phyloP scores from a whole-genome alignment of 2,329 filamentous ascomycete genomes.

The Pseudogymnoascus sp. region DNA sequence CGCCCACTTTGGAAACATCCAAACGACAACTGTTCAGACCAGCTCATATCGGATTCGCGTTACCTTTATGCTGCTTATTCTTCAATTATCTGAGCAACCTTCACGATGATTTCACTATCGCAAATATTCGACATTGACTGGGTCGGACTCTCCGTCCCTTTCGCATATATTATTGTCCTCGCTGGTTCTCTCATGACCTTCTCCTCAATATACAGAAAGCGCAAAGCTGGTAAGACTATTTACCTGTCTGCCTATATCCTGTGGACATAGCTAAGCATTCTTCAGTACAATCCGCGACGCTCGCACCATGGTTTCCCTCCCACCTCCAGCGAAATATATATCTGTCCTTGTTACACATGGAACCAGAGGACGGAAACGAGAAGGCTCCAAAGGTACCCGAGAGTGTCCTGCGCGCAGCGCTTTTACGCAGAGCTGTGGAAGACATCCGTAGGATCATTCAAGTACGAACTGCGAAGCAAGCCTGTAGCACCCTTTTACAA shows the following conservation, averaged over 20 bases:
- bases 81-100: neutral
- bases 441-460: constrained; percentile 89
- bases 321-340: constrained; percentile 93
- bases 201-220: constrained; percentile 84
- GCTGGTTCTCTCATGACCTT: constrained; percentile 85
- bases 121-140: constrained; percentile 54
- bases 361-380: constrained; percentile 52
- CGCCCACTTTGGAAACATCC: neutral
- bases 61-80: neutral
- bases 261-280: constrained; percentile 19
- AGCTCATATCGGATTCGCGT: neutral
- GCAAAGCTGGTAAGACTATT: constrained; percentile 64
- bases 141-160: constrained; percentile 75
- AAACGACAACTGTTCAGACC: neutral
- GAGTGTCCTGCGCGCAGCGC: constrained; percentile 76
- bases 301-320: constrained; percentile 89
- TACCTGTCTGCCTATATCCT: constrained; percentile 5
- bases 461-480: constrained; percentile 80
- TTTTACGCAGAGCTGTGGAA: constrained; percentile 81
- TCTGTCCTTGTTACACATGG: constrained; percentile 79
- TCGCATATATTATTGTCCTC: constrained; percentile 83
- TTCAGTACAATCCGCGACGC: constrained; percentile 67
- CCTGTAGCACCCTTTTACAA: constrained; percentile 74
- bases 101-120: constrained; percentile 7
- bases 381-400: constrained; percentile 69